A percentile compares a stretch with the other conserved stretches of the same genome.
These are phyloP conservation scores for Pythium folliculosum DNA, from an alignment of 352 stramenopile species.

Conservation along the genomic window DNA sequence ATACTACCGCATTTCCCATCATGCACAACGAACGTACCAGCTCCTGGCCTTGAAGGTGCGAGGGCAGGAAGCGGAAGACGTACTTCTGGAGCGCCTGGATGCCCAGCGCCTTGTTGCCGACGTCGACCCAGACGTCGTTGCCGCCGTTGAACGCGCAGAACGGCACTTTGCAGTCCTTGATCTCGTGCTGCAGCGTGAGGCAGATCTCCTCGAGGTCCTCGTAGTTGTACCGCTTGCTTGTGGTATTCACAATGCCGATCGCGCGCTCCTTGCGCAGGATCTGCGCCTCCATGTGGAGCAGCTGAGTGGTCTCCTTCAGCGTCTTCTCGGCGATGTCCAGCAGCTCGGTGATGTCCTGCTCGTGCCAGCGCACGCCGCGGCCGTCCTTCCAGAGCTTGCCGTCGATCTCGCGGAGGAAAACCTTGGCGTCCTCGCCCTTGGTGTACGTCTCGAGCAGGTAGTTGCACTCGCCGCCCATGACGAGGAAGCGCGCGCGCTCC, in stretches of 20 bases:
- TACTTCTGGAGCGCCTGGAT: slow-evolving; percentile 92
- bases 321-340: slow-evolving; percentile 84
- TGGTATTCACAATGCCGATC: slow-evolving; percentile 91
- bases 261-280: slow-evolving; percentile 94
- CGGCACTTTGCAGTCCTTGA: slow-evolving; percentile 80
- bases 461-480: slow-evolving; percentile 98
- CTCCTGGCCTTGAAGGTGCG: slow-evolving; percentile 74
- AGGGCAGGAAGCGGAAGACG: slow-evolving; percentile 69
- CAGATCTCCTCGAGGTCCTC: slow-evolving; percentile 96
- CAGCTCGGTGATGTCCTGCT: slow-evolving; percentile 78
- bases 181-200: slow-evolving; percentile 87
- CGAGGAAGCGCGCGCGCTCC: slow-evolving; percentile 72
- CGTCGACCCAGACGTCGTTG: slow-evolving; percentile 95
- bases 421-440: slow-evolving; percentile 36
- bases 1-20: too few relatives aligned
- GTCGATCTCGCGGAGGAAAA: slow-evolving; percentile 70
- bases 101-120: slow-evolving; percentile 95
- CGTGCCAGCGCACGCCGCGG: slow-evolving; percentile 84
- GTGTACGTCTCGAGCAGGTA: slow-evolving; percentile 89
- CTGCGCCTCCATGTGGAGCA: slow-evolving; percentile 82
- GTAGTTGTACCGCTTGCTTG: slow-evolving; percentile 77
- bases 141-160: slow-evolving; percentile 97
- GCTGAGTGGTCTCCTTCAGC: slow-evolving; percentile 67
- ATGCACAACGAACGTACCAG: slow-evolving; percentile 35
- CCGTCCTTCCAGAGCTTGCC: slow-evolving; percentile 76